Evolutionary conservation across 2,329 filamentous ascomycete species (phyloP).

Genomic region (Trichoderma koningiopsis): DNA sequence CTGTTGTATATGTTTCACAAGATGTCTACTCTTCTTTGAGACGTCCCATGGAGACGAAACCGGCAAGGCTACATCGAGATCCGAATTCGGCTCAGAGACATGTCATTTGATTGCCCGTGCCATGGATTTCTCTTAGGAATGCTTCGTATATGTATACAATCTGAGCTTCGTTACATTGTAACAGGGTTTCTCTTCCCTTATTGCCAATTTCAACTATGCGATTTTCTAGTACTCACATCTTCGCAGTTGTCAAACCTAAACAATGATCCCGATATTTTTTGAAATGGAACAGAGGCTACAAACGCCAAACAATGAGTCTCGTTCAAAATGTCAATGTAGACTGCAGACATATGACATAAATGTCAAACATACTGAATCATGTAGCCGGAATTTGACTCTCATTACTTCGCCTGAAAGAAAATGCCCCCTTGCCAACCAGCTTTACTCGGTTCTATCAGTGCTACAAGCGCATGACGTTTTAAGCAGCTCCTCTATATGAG

Average conservation of each 20-base stretch:
- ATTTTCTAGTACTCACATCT: neutral
- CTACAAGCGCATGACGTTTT: neutral
- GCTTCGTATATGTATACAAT: neutral
- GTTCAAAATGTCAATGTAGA: neutral
- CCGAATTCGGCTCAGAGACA: neutral
- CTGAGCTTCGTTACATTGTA: neutral
- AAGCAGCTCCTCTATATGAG: neutral
- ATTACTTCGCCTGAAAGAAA: neutral
- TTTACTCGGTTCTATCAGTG: neutral
- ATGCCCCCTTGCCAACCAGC: neutral
- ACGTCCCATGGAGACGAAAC: neutral
- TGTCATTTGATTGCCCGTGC: neutral
- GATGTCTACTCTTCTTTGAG: neutral
- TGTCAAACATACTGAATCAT: neutral
- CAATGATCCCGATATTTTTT: neutral
- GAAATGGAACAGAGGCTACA: neutral
- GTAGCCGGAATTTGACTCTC: neutral
- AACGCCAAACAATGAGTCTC: neutral
- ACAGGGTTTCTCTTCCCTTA: neutral
- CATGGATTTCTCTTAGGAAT: neutral
- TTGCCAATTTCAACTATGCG: neutral
- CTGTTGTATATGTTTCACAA: neutral
- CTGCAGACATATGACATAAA: neutral
- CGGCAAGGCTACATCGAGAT: neutral
- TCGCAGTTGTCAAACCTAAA: neutral